phyloP scores from a whole-genome alignment of 1,284 basidiomycete genomes.

The Malassezia equina region DNA sequence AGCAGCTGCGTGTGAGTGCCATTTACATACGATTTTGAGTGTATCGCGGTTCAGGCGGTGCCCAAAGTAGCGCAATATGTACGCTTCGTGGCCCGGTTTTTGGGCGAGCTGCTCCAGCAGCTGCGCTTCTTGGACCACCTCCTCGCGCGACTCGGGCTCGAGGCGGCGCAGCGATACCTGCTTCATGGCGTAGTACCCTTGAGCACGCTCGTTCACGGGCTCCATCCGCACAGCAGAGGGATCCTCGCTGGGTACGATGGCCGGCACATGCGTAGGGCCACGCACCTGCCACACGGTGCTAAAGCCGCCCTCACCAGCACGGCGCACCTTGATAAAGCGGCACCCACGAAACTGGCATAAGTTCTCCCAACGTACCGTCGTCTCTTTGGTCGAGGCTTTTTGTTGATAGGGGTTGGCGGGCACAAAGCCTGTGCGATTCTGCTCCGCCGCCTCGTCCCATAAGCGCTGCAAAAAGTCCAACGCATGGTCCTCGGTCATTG shows the following conservation, averaged over 20 bases:
- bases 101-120: constrained; percentile 33
- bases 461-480: constrained; percentile 12
- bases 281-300: constrained; percentile 42
- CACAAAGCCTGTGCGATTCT: constrained; percentile 2
- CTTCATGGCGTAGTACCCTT: constrained; percentile 45
- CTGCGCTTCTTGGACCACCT: constrained; percentile 43
- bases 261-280: constrained; percentile 28
- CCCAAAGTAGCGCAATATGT: constrained; percentile 44
- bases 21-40: constrained; percentile 31
- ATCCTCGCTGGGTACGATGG: constrained; percentile 18
- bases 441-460: constrained; percentile 6
- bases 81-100: constrained; percentile 33
- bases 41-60: constrained; percentile 36
- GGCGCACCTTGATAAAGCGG: constrained; percentile 35
- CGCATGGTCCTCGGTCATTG: constrained; percentile 16
- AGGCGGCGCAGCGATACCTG: constrained; percentile 42
- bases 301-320: constrained; percentile 42
- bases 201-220: constrained; percentile 32
- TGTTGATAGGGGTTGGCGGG: not conserved
- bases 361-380: not conserved
- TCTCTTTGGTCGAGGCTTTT: constrained; percentile 7
- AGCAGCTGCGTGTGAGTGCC: constrained; percentile 21
- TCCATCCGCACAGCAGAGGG: constrained; percentile 20
- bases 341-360: constrained; percentile 27
- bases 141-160: constrained; percentile 38